phyloP scores from a whole-genome alignment of 177 flowering plant genomes.

The Vitis hybrid region DNA sequence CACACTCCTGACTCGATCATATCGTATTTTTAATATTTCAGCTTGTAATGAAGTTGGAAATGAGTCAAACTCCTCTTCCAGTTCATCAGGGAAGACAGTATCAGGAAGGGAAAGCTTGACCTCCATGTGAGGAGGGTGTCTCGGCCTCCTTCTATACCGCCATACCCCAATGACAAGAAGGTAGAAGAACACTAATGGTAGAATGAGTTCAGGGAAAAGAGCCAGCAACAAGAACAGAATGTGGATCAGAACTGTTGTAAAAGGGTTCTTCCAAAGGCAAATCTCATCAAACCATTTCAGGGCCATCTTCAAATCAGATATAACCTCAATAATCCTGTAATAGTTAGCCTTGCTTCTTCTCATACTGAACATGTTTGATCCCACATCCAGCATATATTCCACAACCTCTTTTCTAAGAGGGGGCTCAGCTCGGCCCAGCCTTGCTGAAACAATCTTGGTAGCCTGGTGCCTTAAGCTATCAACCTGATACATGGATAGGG shows the following conservation, averaged over 20 bases:
- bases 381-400: slow-evolving; percentile 7
- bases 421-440: slow-evolving; percentile 8
- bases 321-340: slow-evolving; percentile 2
- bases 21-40: neutral
- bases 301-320: neutral
- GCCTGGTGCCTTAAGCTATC: slow-evolving; percentile 9
- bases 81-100: neutral
- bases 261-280: slow-evolving; percentile 7
- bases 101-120: slow-evolving; percentile 1
- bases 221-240: slow-evolving; percentile 1
- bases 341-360: slow-evolving; percentile 6
- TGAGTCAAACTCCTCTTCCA: slow-evolving; percentile 7
- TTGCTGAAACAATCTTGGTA: neutral
- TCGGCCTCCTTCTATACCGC: neutral
- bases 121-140: slow-evolving; percentile 9
- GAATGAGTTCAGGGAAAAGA: slow-evolving; percentile 5
- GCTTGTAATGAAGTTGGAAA: slow-evolving; percentile 1
- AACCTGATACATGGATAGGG: neutral
- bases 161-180: neutral
- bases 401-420: slow-evolving; percentile 7
- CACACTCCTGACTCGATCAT: slow-evolving; percentile 4
- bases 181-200: slow-evolving; percentile 3
- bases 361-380: slow-evolving; percentile 5
- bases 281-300: slow-evolving; percentile 3
- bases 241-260: slow-evolving; percentile 4